A percentile compares a stretch with the other conserved stretches of the same genome.
Conservation (phyloP, 192 early-diverging fungal genomes). For the Gaertneriomyces sp. region DNA sequence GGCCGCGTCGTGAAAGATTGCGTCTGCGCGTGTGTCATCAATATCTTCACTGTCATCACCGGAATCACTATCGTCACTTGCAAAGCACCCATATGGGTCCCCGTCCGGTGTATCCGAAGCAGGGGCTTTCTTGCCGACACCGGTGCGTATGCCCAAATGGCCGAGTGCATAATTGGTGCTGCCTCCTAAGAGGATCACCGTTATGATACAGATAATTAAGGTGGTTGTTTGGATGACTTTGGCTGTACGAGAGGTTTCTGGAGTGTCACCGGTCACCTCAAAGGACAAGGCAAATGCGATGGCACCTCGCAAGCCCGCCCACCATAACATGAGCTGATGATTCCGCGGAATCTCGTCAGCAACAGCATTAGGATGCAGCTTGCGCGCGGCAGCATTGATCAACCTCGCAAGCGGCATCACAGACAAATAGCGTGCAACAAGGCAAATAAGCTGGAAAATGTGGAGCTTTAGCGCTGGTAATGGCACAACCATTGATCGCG, state of each 20-base stretch:
- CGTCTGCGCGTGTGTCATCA: conserved; percentile 15
- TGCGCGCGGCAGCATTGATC: conserved; percentile 70
- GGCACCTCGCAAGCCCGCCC: conserved; percentile 92
- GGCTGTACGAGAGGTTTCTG: conserved; percentile 41
- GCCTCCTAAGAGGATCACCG: conserved; percentile 88
- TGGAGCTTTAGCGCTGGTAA: background rate
- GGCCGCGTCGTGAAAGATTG: background rate
- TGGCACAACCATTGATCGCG: conserved; percentile 1
- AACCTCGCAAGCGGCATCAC: conserved; percentile 79
- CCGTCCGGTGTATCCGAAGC: background rate
- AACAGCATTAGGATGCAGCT: conserved; percentile 25
- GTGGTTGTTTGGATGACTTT: conserved; percentile 82
- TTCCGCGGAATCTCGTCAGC: conserved; percentile 41
- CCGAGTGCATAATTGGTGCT: conserved; percentile 79
- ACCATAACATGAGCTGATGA: conserved; percentile 93
- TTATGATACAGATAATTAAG: conserved; percentile 86
- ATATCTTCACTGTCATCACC: conserved; percentile 22
- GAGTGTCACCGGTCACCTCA: conserved; percentile 52
- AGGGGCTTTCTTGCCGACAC: conserved; percentile 31
- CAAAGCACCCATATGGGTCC: conserved; percentile 2
- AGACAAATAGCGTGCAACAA: conserved; percentile 81
- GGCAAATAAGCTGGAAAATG: conserved; percentile 63
- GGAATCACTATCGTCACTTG: conserved; percentile 29
- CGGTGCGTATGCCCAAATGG: conserved; percentile 71
- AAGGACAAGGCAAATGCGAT: conserved; percentile 94